Evolutionary conservation across 805 yeast species (phyloP), one percentile per base, ranked within the genome.

Genomic region (Yamadazyma paraphyllophila): DNA sequence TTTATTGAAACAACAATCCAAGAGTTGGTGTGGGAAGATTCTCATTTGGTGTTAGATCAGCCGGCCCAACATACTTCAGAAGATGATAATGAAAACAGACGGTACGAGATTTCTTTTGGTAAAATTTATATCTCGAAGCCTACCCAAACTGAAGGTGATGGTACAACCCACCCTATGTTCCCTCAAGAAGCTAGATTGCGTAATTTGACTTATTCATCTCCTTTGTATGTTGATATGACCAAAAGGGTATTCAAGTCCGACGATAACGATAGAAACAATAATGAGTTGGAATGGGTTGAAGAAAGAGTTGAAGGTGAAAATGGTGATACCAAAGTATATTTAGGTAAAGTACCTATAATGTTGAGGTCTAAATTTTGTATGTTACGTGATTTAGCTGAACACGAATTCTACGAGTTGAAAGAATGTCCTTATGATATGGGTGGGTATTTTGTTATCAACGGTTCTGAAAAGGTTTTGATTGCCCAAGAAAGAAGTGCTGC

Each of bases 361-460:
- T 78, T 94, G 58, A 81, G 97, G 60, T 92, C 98, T 45, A 92
- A 89, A 73, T 94, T 89, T 63, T 94, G 99, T 80, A 82, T 91
- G 73, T 78, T 94, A 59, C 80, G 89, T 61, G 96, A 88, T 50
- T 78, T 94, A 55, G 82, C 88, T 7, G 98, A 94, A 58, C 89
- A 88, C 56, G 99, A 94, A 68, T 80, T 91, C 60, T 94, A 91
- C 69, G 96, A 90, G 58, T 80, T 94, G 62, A 91, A 94, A 68
- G 99, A 94, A 71, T 94, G 99, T 72, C 99, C 99, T 27, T 94
- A 88, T 69, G 99, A 94, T 77, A 96, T 94, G 95, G 99, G 99
- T 67, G 99, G 99, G 51, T 94, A 94, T 69, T 94, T 94, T 64
- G 91, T 94, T 57, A 94, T 94, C 62, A 94, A 94, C 72, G 99